A percentile compares a stretch with the other conserved stretches of the same genome.
These are phyloP conservation scores for Rhododendron ferrugineum DNA, from an alignment of 148 eudicot species.

Conservation along the genomic window DNA sequence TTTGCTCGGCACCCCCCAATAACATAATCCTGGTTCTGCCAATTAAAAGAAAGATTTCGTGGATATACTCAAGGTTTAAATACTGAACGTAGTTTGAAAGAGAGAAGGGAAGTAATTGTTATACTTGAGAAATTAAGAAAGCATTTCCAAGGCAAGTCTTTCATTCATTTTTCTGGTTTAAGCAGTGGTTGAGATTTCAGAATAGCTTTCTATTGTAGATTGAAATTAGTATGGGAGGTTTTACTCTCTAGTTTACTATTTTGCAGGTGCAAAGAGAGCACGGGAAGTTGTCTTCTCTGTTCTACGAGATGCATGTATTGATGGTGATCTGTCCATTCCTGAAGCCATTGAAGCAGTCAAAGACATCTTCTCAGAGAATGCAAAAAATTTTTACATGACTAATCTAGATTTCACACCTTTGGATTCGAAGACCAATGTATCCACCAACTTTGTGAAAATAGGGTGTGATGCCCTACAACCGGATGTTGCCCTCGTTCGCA, in stretches of 20 bases:
- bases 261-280: slow-evolving; percentile 77
- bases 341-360: slow-evolving; percentile 83
- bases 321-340: slow-evolving; percentile 77
- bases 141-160: not conserved
- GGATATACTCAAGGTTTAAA: not conserved
- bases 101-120: not conserved
- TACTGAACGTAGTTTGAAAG: not conserved
- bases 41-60: not conserved
- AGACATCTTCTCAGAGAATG: slow-evolving; percentile 76
- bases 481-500: slow-evolving; percentile 53
- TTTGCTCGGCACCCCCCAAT: not conserved
- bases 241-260: slow-evolving; percentile 2
- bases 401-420: slow-evolving; percentile 20
- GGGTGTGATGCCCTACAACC: slow-evolving; percentile 28
- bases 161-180: not conserved
- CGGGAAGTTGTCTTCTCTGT: slow-evolving; percentile 88
- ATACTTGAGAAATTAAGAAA: not conserved
- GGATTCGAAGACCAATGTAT: slow-evolving; percentile 11
- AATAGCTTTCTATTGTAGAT: not conserved
- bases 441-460: slow-evolving; percentile 20
- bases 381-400: slow-evolving; percentile 66
- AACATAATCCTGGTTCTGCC: not conserved
- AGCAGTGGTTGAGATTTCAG: not conserved
- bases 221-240: not conserved
- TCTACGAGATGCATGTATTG: slow-evolving; percentile 68